Evolutionary conservation across 2,329 filamentous ascomycete species (phyloP), one percentile per base, ranked within the genome.

Genomic region (Trichoderma brevicompactum): DNA sequence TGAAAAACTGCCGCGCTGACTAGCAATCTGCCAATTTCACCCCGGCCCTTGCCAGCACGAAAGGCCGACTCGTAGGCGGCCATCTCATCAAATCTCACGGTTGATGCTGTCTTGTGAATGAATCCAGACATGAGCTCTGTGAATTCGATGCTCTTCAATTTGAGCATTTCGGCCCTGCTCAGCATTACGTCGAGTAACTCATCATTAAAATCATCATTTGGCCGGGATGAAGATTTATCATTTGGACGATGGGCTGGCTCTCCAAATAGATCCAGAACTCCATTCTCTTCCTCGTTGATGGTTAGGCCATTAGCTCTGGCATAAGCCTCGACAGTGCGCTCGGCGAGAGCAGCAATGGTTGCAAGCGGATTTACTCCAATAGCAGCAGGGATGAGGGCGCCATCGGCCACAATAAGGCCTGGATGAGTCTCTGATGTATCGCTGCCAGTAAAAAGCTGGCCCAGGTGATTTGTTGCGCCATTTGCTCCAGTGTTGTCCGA

Each of bases 321-420:
- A 58, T 84, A 83, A 6, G 80, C 72, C 59, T 85, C 83, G 7
- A 90, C 81, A 0, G 85, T 84, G 9, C 89, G 80, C 75, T 91
- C 89, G 0, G 89, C 87, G 19, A 92, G 80, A 2, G 89, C 88
- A 0, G 87, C 84, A 68, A 91, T 91, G 1, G 88, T 91, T 1
- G 88, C 89, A 60, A 89, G 83, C 0, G 89, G 88, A 70, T 91
- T 91, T 3, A 87, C 86, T 13, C 87, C 83, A 2, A 91, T 78
- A 0, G 88, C 83, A 7, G 83, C 82, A 0, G 89, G 88, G 15
- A 91, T 82, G 0, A 86, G 76, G 2, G 88, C 80, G 8, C 79
- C 87, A 71, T 91, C 89, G 0, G 84, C 85, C 36, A 89, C 84
- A 17, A 89, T 79, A 2, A 91, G 79, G 0, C 87, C 88, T 0